Percentiles rank a stretch among this genome's conserved stretches.
These are phyloP conservation scores for Coemansia sp. DNA, from an alignment of 192 early-diverging fungal genomes.

Conservation along the genomic window DNA sequence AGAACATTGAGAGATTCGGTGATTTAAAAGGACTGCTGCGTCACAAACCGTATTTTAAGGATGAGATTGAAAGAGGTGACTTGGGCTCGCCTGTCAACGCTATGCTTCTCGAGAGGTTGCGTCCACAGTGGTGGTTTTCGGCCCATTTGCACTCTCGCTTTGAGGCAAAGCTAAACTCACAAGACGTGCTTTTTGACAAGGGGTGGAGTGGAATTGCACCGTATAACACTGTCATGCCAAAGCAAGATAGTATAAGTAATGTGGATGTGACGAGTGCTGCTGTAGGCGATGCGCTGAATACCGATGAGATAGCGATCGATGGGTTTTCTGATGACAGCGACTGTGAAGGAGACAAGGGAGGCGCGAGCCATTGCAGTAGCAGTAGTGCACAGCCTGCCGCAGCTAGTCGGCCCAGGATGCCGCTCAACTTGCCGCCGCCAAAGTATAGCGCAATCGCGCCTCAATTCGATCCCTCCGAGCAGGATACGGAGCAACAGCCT, in stretches of 20 bases:
- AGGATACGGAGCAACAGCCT: neutral
- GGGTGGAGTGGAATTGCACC: conserved; percentile 27
- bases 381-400: neutral
- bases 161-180: conserved; percentile 63
- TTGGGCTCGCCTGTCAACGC: conserved; percentile 77
- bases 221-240: neutral
- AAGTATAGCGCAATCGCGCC: conserved; percentile 11
- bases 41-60: conserved; percentile 68
- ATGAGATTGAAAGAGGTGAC: conserved; percentile 56
- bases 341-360: no score
- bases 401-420: conserved; percentile 8
- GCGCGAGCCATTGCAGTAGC: no score
- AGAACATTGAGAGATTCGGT: conserved; percentile 77
- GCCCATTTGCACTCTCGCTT: conserved; percentile 95
- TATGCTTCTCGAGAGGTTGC: conserved; percentile 65
- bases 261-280: no score
- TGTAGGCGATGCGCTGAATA: no score
- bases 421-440: conserved; percentile 32
- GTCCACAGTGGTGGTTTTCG: conserved; percentile 90
- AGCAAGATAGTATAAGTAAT: no score
- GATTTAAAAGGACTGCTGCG: conserved; percentile 58
- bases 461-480: neutral
- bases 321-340: conserved; percentile 18
- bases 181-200: conserved; percentile 12
- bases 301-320: conserved; percentile 54